Evolutionary conservation across 208 protist species (phyloP).

Genomic region (Leishmania tarentolae): DNA sequence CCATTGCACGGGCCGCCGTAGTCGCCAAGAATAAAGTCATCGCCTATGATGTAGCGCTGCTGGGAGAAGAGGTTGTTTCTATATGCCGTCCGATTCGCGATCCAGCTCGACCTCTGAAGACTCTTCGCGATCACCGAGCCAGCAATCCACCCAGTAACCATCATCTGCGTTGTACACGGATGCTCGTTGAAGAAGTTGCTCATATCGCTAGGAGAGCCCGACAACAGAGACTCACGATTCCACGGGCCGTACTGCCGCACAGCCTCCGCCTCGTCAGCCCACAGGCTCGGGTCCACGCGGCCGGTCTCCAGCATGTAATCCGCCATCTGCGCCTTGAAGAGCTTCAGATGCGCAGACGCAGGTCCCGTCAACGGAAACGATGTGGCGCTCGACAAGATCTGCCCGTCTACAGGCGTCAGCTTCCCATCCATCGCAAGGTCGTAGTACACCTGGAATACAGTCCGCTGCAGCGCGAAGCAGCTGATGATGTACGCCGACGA

Average conservation of each 20-base stretch:
- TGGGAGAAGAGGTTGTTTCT: conserved; percentile 38
- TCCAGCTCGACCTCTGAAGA: conserved; percentile 15
- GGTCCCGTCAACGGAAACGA: conserved; percentile 35
- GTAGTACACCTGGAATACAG: conserved; percentile 28
- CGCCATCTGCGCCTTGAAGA: conserved; percentile 42
- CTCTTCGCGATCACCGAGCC: conserved; percentile 32
- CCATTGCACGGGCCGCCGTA: conserved; percentile 43
- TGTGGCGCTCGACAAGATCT: conserved; percentile 42
- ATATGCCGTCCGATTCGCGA: conserved; percentile 18
- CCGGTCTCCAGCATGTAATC: conserved; percentile 34
- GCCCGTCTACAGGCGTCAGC: conserved; percentile 21
- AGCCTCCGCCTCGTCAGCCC: not conserved
- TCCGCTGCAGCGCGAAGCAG: conserved; percentile 24
- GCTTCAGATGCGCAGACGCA: conserved; percentile 25
- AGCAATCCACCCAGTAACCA: conserved; percentile 47
- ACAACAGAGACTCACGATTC: not conserved
- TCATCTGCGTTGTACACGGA: conserved; percentile 25
- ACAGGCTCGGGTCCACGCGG: not conserved
- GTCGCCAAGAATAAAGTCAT: conserved; percentile 58
- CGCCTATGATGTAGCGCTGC: conserved; percentile 53
- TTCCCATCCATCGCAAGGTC: conserved; percentile 6
- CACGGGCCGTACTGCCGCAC: not conserved
- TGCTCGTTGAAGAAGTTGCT: conserved; percentile 20
- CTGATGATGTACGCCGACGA: conserved; percentile 34
- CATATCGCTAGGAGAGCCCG: not conserved